Base-by-base conservation (phyloP, 2,329 filamentous ascomycete genomes). In the Corynespora cassiicola region DNA sequence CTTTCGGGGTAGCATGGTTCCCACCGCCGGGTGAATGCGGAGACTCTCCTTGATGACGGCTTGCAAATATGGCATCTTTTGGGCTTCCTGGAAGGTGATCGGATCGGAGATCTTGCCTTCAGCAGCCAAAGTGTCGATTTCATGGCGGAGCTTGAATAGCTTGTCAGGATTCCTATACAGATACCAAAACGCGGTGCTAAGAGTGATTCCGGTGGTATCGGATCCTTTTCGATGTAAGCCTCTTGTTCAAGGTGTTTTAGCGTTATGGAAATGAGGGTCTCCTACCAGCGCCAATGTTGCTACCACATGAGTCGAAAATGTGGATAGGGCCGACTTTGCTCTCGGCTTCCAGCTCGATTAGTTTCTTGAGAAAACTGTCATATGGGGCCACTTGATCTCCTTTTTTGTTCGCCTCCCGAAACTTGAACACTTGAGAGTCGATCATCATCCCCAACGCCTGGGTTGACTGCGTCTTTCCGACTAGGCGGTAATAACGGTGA, bases 171-270 rank as follows among this genome's bases (percentile, higher is more conserved):
- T 61, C 17, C 65, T 66, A 3, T 76, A 38, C 3, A 79, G 55
- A 45, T 74, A 43, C 45, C 76, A 78, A 14, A 79, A 48, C 6
- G 76, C 66, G 3, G 69, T 60, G 0, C 67, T 69, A 1, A 80
- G 64, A 5, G 66, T 72, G 26, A 77, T 73, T 1, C 73, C 68
- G 0, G 77, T 79, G 0, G 77, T 79, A 44, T 66, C 69, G 4
- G 48, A 60, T 3, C n/a, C n/a, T n/a, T n/a, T n/a, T n/a, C n/a
- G n/a, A n/a, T n/a, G n/a, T n/a, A n/a, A n/a, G n/a, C n/a, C n/a
- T n/a, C n/a, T n/a, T n/a, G n/a, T n/a, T n/a, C n/a, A n/a, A n/a
- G n/a, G n/a, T n/a, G n/a, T n/a, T n/a, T n/a, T n/a, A n/a, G n/a
- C n/a, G n/a, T n/a, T n/a, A n/a, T n/a, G n/a, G n/a, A n/a, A n/a